Evolutionary conservation across 352 stramenopile genomes (phyloP).

Genomic region (Peronosclerospora sorghi): DNA sequence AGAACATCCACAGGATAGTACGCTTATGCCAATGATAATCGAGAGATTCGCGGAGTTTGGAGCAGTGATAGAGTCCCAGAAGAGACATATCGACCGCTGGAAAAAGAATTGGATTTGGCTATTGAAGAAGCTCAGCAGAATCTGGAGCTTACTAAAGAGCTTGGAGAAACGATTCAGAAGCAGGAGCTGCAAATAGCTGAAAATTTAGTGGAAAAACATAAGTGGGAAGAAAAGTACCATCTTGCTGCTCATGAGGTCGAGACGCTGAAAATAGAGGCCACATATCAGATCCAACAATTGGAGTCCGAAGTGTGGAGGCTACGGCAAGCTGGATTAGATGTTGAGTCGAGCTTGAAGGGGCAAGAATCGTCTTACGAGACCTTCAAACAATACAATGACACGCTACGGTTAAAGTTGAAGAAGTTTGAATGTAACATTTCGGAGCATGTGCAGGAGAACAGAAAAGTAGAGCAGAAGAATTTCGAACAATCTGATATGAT

Average conservation of each 20-base stretch:
- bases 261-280: conserved; percentile 34
- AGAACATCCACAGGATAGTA: conserved; percentile 57
- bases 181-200: conserved; percentile 46
- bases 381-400: conserved; percentile 31
- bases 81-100: conserved; percentile 75
- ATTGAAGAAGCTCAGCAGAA: conserved; percentile 64
- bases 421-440: conserved; percentile 35
- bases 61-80: conserved; percentile 76
- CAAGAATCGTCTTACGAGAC: conserved; percentile 23
- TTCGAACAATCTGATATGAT: conserved; percentile 28
- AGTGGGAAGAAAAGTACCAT: conserved; percentile 72
- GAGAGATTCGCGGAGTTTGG: conserved; percentile 64
- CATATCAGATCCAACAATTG: conserved; percentile 43
- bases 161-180: conserved; percentile 49
- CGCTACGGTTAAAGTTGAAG: conserved; percentile 29
- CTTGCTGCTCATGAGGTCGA: conserved; percentile 42
- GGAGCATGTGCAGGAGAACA: conserved; percentile 32
- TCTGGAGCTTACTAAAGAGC: conserved; percentile 41
- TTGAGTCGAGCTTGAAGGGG: conserved; percentile 37
- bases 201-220: conserved; percentile 50
- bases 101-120: conserved; percentile 71
- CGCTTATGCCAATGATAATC: conserved; percentile 71
- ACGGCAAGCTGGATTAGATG: conserved; percentile 30
- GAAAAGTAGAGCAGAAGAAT: conserved; percentile 27
- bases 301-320: conserved; percentile 36